These are phyloP conservation scores for Fonsecaea multimorphosa DNA, from an alignment of 2,329 filamentous ascomycete genomes.

Conservation along the genomic window DNA sequence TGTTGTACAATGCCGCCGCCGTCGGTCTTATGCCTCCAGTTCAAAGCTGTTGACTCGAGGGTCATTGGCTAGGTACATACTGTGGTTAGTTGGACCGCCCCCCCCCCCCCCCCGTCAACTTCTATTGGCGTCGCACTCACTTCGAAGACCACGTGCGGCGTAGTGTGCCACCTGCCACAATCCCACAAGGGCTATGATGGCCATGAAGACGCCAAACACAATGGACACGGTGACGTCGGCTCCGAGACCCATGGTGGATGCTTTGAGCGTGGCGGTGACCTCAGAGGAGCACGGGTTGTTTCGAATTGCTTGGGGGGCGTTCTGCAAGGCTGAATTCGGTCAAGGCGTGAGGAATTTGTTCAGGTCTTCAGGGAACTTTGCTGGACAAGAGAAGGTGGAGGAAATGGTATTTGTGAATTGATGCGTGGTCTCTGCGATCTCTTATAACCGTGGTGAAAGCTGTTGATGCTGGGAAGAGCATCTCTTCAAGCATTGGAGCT, in stretches of 20 bases:
- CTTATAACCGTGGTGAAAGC: background rate
- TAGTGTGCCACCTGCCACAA: constrained; percentile 28
- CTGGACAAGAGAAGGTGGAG: background rate
- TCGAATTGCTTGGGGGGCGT: background rate
- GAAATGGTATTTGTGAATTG: background rate
- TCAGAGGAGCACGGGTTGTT: background rate
- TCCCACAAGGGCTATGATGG: constrained; percentile 21
- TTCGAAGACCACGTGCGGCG: constrained; percentile 17
- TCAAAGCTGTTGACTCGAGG: constrained; percentile 26
- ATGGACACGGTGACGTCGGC: constrained; percentile 27
- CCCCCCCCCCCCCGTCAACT: too few species aligned
- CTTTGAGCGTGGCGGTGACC: constrained; percentile 4
- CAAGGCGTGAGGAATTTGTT: background rate
- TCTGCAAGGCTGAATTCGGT: background rate
- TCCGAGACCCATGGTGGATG: constrained; percentile 12
- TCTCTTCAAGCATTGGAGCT: background rate
- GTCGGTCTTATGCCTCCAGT: constrained; percentile 22
- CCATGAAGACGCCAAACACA: constrained; percentile 31
- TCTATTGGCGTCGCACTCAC: constrained; percentile 10
- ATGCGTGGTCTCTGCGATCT: background rate
- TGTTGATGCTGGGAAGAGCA: background rate
- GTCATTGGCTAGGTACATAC: constrained; percentile 10
- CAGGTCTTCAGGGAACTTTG: background rate
- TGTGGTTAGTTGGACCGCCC: background rate
- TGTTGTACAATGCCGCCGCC: background rate